Evolutionary conservation across 164 flowering plant species (phyloP).

Genomic region (Chloranthus sessilifolius): DNA sequence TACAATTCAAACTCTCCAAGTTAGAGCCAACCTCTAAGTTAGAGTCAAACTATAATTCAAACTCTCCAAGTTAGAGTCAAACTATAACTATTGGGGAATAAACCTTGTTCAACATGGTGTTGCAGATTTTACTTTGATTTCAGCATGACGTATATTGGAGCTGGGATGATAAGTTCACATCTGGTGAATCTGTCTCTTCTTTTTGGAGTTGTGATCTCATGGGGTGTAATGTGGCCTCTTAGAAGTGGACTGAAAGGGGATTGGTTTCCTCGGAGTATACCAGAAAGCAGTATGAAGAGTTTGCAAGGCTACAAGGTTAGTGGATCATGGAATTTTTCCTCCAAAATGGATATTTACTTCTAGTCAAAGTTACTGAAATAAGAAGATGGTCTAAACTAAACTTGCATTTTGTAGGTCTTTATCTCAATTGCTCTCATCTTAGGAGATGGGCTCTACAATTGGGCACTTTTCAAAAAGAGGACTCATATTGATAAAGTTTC

Average conservation of each 20-base stretch:
- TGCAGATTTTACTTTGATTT: constrained; percentile 89
- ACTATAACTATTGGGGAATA: too few species aligned
- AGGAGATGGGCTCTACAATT: constrained; percentile 90
- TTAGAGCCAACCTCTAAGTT: too few species aligned
- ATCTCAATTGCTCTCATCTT: constrained; percentile 43
- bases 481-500: constrained; percentile 24
- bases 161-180: constrained; percentile 93
- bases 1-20: too few species aligned
- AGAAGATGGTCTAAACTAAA: not conserved
- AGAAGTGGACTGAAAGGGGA: constrained; percentile 57
- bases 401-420: not conserved
- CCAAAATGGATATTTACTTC: not conserved
- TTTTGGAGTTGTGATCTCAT: constrained; percentile 81
- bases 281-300: constrained; percentile 83
- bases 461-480: too few species aligned
- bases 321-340: not conserved
- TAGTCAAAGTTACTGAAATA: too few species aligned
- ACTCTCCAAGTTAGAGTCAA: not conserved
- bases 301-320: constrained; percentile 84
- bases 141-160: constrained; percentile 77
- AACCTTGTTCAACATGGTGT: constrained; percentile 1
- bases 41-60: not conserved
- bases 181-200: constrained; percentile 82
- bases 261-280: constrained; percentile 55
- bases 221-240: constrained; percentile 97